Evolutionary conservation across 1,139 yeast genomes (phyloP).

Genomic region (Geotrichum restrictum): DNA sequence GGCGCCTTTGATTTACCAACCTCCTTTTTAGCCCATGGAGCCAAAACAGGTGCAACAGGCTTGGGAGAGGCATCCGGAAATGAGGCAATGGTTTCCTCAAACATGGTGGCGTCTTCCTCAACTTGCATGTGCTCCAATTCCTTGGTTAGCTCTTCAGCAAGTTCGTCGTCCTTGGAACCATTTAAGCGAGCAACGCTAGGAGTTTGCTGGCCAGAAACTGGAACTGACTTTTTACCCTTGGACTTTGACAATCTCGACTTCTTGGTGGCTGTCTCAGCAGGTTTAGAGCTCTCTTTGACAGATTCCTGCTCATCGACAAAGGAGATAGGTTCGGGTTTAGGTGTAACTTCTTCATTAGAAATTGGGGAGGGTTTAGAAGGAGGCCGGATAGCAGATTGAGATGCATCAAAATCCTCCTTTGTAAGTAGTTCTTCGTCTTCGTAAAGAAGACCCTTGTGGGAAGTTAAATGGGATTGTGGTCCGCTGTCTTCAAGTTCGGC

Average conservation of each 20-base stretch:
- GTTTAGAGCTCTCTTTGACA: conserved; percentile 1
- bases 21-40: conserved; percentile 48
- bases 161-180: conserved; percentile 17
- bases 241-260: conserved; percentile 15
- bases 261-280: conserved; percentile 15
- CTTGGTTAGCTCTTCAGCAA: conserved; percentile 16
- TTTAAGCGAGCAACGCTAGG: conserved; percentile 16
- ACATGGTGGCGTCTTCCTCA: conserved; percentile 2
- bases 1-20: conserved; percentile 44
- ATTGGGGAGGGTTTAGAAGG: conserved; percentile 16
- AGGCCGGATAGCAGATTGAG: conserved; percentile 20
- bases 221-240: conserved; percentile 15
- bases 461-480: background rate
- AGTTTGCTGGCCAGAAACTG: conserved; percentile 12
- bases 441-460: conserved; percentile 2
- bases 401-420: conserved; percentile 6
- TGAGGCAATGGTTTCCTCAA: conserved; percentile 1
- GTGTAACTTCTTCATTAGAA: background rate
- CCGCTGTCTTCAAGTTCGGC: conserved; percentile 11
- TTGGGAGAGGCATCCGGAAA: conserved; percentile 16
- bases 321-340: background rate
- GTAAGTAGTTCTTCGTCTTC: conserved; percentile 12
- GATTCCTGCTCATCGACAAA: background rate
- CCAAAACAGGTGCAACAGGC: conserved; percentile 28
- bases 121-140: conserved; percentile 18